Evolutionary conservation across 495 filamentous ascomycete genomes (phyloP), one percentile per base, ranked within the genome.

Genomic region (Parmelia sp.): DNA sequence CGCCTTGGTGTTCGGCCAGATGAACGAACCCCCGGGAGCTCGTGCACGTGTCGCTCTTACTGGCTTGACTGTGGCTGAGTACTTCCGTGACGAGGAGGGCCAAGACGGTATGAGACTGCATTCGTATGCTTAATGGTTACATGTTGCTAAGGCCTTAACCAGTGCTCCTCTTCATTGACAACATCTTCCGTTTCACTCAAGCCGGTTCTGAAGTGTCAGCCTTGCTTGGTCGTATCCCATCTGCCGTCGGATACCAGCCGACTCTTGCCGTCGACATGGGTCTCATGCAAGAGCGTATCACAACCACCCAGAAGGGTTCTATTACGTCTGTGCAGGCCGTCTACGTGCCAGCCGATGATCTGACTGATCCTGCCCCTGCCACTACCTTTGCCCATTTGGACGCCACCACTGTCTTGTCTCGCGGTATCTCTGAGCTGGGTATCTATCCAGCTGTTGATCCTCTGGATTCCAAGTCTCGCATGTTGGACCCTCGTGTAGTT

Each of bases 141-240:
- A 17, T 35, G 33, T 29, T n/a, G 68, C 71, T 77, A 64, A 76
- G 42, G 4, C 23, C 29, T 8, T 0, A 15, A 35, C 12, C 61
- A 88, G 90, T 96, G 88, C 87, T 96, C 76, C 90, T 96, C 79
- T 96, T 93, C 85, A 97, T 97, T 80, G 94, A 97, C 90, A 98
- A 98, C 86, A 97, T 98, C 81, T 97, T 97, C 90, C 91, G 94
- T 76, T 98, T 98, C 90, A 98, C 94, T 73, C 95, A 98, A 84
- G 94, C 94, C 79, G 94, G 94, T 91, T 97, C 94, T 75, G 94
- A 98, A 83, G 94, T 98, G 87, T 97, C 95, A 83, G 94, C 94
- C 75, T 86, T 98, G 77, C 87, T 98, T 62, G 94, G 94, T 85
- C 94, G 94, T 92, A 98, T 98, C 76, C 94, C 94, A 78, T 98